These are phyloP conservation scores for Pelargonium citronellum DNA, from an alignment of 441 rosid species.

Conservation along the genomic window DNA sequence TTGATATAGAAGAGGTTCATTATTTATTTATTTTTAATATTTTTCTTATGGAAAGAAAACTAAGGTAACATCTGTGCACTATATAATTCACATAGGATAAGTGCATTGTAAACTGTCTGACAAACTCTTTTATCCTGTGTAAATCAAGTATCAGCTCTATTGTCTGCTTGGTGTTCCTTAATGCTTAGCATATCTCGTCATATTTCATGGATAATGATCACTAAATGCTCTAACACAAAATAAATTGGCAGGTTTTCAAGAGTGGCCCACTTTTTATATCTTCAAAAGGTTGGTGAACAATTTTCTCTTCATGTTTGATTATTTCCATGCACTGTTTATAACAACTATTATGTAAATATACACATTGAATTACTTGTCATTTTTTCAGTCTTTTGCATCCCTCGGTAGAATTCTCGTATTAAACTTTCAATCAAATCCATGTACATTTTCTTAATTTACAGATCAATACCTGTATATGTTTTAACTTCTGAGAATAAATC, in stretches of 20 bases:
- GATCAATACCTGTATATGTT: neutral
- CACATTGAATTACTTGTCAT: neutral
- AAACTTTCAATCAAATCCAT: neutral
- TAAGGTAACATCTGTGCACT: neutral
- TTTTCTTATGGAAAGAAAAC: neutral
- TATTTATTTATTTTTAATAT: neutral
- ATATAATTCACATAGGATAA: neutral
- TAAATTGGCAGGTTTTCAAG: slow-evolving; percentile 72
- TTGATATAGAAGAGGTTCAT: neutral
- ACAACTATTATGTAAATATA: neutral
- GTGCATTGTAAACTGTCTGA: too few relatives aligned
- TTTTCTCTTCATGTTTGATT: slow-evolving; percentile 12
- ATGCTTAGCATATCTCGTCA: neutral
- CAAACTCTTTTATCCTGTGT: too few relatives aligned
- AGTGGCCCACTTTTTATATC: slow-evolving; percentile 95
- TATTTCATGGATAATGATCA: neutral
- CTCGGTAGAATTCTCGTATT: neutral
- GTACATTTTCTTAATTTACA: neutral
- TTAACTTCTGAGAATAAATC: neutral
- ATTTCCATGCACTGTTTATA: neutral
- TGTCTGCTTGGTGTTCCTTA: slow-evolving; percentile 4
- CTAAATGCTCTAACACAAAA: slow-evolving; percentile 13
- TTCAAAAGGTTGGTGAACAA: slow-evolving; percentile 65
- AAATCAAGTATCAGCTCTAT: neutral
- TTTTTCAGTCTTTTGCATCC: neutral